These are phyloP conservation scores for Cucurbita ficifolia DNA, from an alignment of 306 rosid genomes.

Conservation along the genomic window DNA sequence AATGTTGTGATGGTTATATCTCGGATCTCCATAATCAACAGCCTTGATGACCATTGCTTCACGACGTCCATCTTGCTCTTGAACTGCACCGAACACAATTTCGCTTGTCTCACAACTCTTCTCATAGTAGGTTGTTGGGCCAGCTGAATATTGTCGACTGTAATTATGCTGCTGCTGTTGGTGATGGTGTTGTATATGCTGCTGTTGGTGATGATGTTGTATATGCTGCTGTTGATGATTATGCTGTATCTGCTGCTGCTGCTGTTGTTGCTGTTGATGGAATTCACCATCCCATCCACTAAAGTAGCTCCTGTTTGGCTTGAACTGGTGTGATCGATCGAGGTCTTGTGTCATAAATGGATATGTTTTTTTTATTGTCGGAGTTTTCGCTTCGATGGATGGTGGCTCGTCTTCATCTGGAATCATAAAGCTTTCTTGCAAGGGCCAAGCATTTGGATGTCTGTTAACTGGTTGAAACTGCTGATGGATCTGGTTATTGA, in stretches of 20 bases:
- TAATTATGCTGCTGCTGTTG: slow-evolving; percentile 39
- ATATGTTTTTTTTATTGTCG: slow-evolving; percentile 31
- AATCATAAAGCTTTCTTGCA: slow-evolving; percentile 87
- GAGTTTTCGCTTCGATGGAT: slow-evolving; percentile 46
- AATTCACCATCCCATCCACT: slow-evolving; percentile 44
- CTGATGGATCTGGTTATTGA: slow-evolving; percentile 41
- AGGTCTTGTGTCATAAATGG: slow-evolving; percentile 52
- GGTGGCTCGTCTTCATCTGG: slow-evolving; percentile 91
- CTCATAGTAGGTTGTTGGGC: slow-evolving; percentile 55
- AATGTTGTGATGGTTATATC: slow-evolving; percentile 48
- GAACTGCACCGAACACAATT: slow-evolving; percentile 93
- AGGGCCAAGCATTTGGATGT: slow-evolving; percentile 50
- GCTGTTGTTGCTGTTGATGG: slow-evolving; percentile 26
- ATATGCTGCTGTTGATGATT: slow-evolving; percentile 10
- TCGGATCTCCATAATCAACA: slow-evolving; percentile 70
- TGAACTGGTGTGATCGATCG: slow-evolving; percentile 40
- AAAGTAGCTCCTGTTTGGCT: slow-evolving; percentile 35
- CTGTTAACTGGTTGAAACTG: slow-evolving; percentile 44
- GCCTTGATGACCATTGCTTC: slow-evolving; percentile 90
- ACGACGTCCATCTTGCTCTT: slow-evolving; percentile 72
- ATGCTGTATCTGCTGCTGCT: slow-evolving; percentile 7
- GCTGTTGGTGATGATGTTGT: slow-evolving; percentile 13
- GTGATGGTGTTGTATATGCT: slow-evolving; percentile 5
- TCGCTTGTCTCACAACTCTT: slow-evolving; percentile 68
- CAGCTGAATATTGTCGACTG: slow-evolving; percentile 48